Conservation (phyloP, 2,329 filamentous ascomycete species). For the Chaetomium strumarium region DNA sequence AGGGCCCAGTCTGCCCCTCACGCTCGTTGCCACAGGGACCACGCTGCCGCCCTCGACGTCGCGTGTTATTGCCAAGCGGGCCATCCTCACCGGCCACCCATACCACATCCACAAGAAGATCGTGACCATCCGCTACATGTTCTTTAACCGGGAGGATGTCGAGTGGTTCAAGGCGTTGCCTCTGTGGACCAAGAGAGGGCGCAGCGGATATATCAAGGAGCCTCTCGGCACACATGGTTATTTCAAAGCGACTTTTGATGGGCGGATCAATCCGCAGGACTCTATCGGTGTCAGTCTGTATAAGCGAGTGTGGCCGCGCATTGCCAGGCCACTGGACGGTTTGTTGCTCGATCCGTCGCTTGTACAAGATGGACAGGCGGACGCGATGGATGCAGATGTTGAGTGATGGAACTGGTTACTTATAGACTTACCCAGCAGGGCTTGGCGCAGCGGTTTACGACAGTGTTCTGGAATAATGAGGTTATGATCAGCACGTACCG, state of each 20-base stretch:
- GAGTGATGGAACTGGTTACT: conserved; percentile 1
- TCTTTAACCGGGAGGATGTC: conserved; percentile 94
- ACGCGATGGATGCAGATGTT: conserved; percentile 35
- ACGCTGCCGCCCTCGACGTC: conserved; percentile 68
- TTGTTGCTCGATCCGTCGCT: conserved; percentile 30
- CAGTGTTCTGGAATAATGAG: conserved; percentile 16
- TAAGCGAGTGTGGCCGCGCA: conserved; percentile 77
- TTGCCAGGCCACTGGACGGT: conserved; percentile 46
- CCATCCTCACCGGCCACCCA: conserved; percentile 90
- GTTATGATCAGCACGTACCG: conserved; percentile 1
- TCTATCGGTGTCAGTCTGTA: conserved; percentile 85
- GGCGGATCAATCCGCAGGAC: conserved; percentile 91
- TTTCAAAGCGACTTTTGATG: conserved; percentile 98
- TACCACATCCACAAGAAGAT: conserved; percentile 99
- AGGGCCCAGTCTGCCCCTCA: conserved; percentile 45
- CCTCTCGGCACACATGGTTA: conserved; percentile 95
- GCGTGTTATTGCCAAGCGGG: conserved; percentile 86
- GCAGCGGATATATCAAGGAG: conserved; percentile 91
- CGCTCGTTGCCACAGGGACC: conserved; percentile 81
- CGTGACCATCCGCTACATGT: conserved; percentile 98
- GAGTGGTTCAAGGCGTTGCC: conserved; percentile 97
- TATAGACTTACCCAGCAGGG: conserved; percentile 6
- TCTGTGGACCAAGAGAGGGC: conserved; percentile 84
- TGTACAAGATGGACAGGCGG: conserved; percentile 17
- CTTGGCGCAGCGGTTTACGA: conserved; percentile 2